Base-by-base conservation (phyloP, 495 filamentous ascomycete species). In the Podospora pseudopauciseta region DNA sequence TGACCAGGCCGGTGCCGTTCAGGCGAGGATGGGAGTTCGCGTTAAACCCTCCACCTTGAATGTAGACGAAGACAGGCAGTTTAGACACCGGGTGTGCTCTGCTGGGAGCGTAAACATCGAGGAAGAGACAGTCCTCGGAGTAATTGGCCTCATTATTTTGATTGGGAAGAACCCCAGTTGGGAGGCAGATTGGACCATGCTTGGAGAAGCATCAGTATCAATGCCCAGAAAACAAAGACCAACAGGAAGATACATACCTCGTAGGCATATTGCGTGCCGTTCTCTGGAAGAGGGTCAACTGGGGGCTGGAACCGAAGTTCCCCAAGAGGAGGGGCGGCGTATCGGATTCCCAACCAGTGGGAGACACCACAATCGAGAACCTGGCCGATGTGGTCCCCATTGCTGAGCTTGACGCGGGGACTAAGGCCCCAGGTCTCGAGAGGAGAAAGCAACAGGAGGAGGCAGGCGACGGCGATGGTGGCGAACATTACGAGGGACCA, bases 31-130 rank as follows among this genome's bases (percentile, higher is more conserved):
- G 89, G 27, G 84, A 80, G 68, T 87, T 81, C 0, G 60, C 57
- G 23, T 86, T 87, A 76, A 90, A 92, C 6, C 89, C 79, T 28
- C 90, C 90, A 19, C 90, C 90, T 71, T 91, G 89, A 60, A 93
- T 88, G 72, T 85, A 92, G 68, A 93, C 82, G 73, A 81, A 91
- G 4, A 92, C 88, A 0, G 89, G 90, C 0, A 90, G 80, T 16
- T 80, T 84, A 0, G 79, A 82, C 0, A 70, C 63, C 0, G 67
- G 44, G 2, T 79, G 85, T 0, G 85, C 83, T 19, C 81, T 79
- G 1, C 81, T 78, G 2, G 91, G 90, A 3, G 89, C 87, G 72
- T 85, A 92, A 23, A 93, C 84, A 68, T 92, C 86, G 3, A 89
- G 75, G 67, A 89, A 91, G 2, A 93, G 84, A 74, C 91, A 92